A percentile compares a stretch with the other conserved stretches of the same genome.
phyloP scores from a whole-genome alignment of 1,284 basidiomycete genomes.

The Cutaneotrichosporon curvatum region DNA sequence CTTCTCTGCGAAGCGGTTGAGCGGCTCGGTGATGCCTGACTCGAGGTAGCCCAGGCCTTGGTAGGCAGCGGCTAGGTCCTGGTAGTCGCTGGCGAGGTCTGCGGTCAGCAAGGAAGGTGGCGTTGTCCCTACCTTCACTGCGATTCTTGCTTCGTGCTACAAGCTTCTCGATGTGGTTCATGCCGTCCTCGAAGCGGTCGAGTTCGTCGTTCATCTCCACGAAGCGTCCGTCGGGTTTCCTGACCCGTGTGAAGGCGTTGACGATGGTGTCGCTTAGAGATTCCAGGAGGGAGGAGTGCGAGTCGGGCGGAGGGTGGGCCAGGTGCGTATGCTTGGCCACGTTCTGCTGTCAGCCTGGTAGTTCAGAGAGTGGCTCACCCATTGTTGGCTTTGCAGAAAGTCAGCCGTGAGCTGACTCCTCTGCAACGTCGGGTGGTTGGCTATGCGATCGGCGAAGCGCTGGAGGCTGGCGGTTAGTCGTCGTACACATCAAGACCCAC shows the following conservation, averaged over 20 bases:
- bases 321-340: slow-evolving; percentile 93
- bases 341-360: slow-evolving; percentile 52
- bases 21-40: slow-evolving; percentile 91
- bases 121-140: slow-evolving; percentile 74
- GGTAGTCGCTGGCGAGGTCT: slow-evolving; percentile 95
- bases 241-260: slow-evolving; percentile 81
- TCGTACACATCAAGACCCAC: slow-evolving; percentile 51
- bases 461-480: slow-evolving; percentile 58
- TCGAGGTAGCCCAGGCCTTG: slow-evolving; percentile 96
- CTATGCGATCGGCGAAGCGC: slow-evolving; percentile 82
- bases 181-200: slow-evolving; percentile 90
- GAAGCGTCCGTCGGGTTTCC: slow-evolving; percentile 95
- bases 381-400: slow-evolving; percentile 96
- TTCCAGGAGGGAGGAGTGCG: slow-evolving; percentile 75
- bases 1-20: slow-evolving; percentile 93
- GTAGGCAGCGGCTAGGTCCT: slow-evolving; percentile 88
- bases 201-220: slow-evolving; percentile 81
- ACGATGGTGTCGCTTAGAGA: slow-evolving; percentile 91
- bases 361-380: slow-evolving; percentile 55
- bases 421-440: slow-evolving; percentile 90
- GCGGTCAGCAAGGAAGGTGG: too few relatives aligned
- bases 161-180: slow-evolving; percentile 70
- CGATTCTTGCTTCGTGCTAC: slow-evolving; percentile 66
- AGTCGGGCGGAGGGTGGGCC: slow-evolving; percentile 78
- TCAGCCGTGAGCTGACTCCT: slow-evolving; percentile 78